phyloP scores from a whole-genome alignment of 768 basidiomycete species.

The Sarcodon aspratus region DNA sequence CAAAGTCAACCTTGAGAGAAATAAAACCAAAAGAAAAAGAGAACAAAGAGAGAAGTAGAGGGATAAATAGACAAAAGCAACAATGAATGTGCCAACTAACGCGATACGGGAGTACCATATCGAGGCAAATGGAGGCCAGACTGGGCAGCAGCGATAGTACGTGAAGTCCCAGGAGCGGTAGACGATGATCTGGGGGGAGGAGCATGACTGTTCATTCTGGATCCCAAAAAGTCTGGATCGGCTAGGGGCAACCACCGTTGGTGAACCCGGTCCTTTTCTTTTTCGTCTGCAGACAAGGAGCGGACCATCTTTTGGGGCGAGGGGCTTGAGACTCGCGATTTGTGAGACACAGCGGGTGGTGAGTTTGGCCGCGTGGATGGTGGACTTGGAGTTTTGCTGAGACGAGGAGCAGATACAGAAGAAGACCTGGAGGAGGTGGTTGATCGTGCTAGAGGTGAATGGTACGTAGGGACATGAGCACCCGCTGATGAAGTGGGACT shows the following conservation, averaged over 20 bases:
- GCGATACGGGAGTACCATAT: neutral
- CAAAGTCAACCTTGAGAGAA: neutral
- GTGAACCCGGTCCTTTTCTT: neutral
- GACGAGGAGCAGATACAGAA: conserved; percentile 11
- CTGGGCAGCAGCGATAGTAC: neutral
- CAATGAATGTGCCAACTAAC: neutral
- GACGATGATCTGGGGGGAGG: neutral
- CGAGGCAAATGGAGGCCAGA: neutral
- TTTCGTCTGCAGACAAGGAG: neutral
- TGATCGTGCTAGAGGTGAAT: conserved; percentile 13
- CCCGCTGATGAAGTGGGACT: conserved; percentile 4
- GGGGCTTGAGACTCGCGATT: no score
- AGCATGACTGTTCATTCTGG: no score
- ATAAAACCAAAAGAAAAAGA: neutral
- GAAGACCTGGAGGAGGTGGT: conserved; percentile 9
- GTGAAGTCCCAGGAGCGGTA: neutral
- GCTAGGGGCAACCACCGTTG: neutral
- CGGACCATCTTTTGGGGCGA: neutral
- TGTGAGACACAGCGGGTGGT: neutral
- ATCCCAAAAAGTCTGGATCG: neutral
- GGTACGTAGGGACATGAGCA: conserved; percentile 8
- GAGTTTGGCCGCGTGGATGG: neutral
- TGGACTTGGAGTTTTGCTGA: conserved; percentile 13
- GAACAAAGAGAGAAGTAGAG: neutral
- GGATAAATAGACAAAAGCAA: neutral